Percentiles rank a stretch among this genome's conserved stretches.
phyloP scores from a whole-genome alignment of 2,329 filamentous ascomycete genomes.

The Akanthomyces uredinophilus region DNA sequence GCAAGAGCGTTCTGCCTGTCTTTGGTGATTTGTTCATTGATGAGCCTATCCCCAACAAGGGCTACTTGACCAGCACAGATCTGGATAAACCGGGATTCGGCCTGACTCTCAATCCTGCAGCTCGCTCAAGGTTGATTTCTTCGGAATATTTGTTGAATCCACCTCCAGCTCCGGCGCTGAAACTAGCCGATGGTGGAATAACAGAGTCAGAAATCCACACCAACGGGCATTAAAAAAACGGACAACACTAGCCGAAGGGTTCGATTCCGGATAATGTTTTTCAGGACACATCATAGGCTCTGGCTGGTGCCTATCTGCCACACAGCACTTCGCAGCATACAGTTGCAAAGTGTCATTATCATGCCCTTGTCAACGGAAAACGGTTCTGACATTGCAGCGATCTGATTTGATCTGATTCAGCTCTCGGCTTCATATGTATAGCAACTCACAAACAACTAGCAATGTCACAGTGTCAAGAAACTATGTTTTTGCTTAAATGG shows the following conservation, averaged over 20 bases:
- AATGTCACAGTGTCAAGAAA: no score
- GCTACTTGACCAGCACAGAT: slow-evolving; percentile 71
- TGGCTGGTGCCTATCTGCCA: no score
- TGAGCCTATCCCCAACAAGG: slow-evolving; percentile 81
- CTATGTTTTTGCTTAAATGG: no score
- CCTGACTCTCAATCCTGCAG: slow-evolving; percentile 76
- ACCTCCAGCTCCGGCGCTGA: slow-evolving; percentile 45
- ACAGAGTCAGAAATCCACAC: slow-evolving; percentile 2
- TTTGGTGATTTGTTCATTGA: slow-evolving; percentile 89
- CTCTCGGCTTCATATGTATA: no score
- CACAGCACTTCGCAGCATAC: no score
- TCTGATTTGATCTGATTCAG: no score
- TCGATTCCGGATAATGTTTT: background rate
- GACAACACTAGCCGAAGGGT: background rate
- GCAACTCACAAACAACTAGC: no score
- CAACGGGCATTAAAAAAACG: background rate
- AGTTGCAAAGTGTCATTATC: no score
- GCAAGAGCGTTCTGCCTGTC: slow-evolving; percentile 82
- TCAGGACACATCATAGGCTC: background rate
- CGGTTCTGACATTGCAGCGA: no score
- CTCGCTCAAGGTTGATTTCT: slow-evolving; percentile 65
- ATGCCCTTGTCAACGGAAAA: no score
- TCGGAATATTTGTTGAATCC: slow-evolving; percentile 69
- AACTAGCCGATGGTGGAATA: slow-evolving; percentile 23
- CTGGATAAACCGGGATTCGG: slow-evolving; percentile 90